Conservation (phyloP, 1,139 yeast species). For the Fermentozyma sake region DNA sequence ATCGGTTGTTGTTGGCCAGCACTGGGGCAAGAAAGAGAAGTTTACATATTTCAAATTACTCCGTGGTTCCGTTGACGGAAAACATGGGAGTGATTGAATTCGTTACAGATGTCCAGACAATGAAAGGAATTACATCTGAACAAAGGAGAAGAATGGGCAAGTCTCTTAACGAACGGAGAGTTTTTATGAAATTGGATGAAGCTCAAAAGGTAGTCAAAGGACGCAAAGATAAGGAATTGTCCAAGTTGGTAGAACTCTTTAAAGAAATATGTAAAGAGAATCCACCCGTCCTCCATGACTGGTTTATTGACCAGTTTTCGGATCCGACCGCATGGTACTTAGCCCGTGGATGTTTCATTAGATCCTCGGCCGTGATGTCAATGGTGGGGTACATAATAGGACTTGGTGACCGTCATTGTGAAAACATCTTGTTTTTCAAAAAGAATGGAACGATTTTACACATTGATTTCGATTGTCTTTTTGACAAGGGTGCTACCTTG, state of each 20-base stretch:
- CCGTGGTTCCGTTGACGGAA: conserved; percentile 85
- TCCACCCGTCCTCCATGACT: conserved; percentile 76
- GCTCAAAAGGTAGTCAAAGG: conserved; percentile 37
- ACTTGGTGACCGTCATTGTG: conserved; percentile 94
- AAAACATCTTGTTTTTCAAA: conserved; percentile 74
- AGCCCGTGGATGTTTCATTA: conserved; percentile 67
- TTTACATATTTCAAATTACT: conserved; percentile 72
- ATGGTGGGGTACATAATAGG: conserved; percentile 91
- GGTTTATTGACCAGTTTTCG: conserved; percentile 87
- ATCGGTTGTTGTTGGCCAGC: conserved; percentile 62
- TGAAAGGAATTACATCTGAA: conserved; percentile 61
- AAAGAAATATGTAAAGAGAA: conserved; percentile 33
- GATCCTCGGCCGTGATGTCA: conserved; percentile 94
- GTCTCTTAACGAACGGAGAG: conserved; percentile 26
- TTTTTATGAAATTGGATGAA: conserved; percentile 32
- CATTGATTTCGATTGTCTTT: conserved; percentile 94
- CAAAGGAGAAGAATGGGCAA: conserved; percentile 38
- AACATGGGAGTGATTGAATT: conserved; percentile 90
- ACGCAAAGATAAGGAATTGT: conserved; percentile 14
- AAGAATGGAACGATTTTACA: conserved; percentile 79
- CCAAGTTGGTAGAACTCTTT: conserved; percentile 25
- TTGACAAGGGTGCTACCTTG: conserved; percentile 73
- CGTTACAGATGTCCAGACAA: conserved; percentile 79
- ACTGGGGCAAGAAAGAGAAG: conserved; percentile 71
- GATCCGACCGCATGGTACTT: conserved; percentile 87